Base-by-base conservation (phyloP, 2,329 filamentous ascomycete genomes). In the Trichoderma hamatum region DNA sequence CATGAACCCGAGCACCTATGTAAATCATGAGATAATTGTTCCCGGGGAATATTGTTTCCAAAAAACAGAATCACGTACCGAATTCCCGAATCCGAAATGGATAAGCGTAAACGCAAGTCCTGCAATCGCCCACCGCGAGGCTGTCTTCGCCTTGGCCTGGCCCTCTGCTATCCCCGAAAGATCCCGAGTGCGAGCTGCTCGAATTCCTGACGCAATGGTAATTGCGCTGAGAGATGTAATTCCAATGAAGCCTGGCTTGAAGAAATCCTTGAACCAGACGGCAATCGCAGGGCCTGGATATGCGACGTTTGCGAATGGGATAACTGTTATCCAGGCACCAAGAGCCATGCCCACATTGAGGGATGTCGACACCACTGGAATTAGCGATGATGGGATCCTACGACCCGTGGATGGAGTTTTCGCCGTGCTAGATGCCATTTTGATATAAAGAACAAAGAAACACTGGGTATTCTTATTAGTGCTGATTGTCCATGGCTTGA, bases 251-350 rank as follows among this genome's bases (percentile, higher is more conserved):
- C 71, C 71, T 3, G 71, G 71, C 59, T 64, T 71, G 55, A 72
- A 72, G 26, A 72, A 72, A 39, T 51, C 71, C 26, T 51, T 65
- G 67, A 71, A 72, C 71, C 71, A 72, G 14, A 62, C 16, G 19
- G 70, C 71, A 13, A 72, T 60, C 16, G 71, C 71, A 2, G 70
- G 71, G 1, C 71, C 71, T 5, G 70, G 68, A 54, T 71, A 72
- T 9, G 39, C 46, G 4, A 26, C 26, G 39, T 72, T 62, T 16
- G 39, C 26, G 32, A 72, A 72, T 1, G 71, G 67, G 19, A 71
- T 52, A 0, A 70, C 70, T 19, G 68, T 68, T 30, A 72, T 56
- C 59, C 70, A 72, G 19, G 69, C 71, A 5, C 71, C 71, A 10
- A 72, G 69, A 16, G 58, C 68, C 68, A 69, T 51, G 60, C 68